Conservation (phyloP, 768 basidiomycete genomes). For the Mycena sanguinolenta region DNA sequence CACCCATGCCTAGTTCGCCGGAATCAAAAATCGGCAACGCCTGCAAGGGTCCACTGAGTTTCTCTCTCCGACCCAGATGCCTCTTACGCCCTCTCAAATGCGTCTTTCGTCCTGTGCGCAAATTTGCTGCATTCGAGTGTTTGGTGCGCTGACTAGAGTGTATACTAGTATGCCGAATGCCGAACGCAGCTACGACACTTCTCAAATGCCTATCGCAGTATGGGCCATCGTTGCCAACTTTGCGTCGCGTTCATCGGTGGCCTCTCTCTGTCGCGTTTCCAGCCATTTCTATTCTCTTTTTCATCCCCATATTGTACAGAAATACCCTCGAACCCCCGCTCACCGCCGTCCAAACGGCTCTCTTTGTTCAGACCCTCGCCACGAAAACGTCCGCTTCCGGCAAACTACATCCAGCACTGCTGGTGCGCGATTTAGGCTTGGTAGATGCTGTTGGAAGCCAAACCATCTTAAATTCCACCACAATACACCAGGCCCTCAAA, state of each 20-base stretch:
- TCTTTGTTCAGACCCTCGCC: slow-evolving; percentile 7
- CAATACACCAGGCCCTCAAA: too few relatives aligned
- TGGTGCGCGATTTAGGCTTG: background rate
- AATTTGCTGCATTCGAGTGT: too few relatives aligned
- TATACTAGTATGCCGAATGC: too few relatives aligned
- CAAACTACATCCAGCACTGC: background rate
- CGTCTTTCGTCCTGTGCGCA: too few relatives aligned
- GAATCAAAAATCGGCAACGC: too few relatives aligned
- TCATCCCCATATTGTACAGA: slow-evolving; percentile 12
- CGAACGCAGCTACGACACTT: too few relatives aligned
- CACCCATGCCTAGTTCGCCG: too few relatives aligned
- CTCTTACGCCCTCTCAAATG: too few relatives aligned
- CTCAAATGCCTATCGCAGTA: slow-evolving; percentile 1
- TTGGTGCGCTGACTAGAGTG: too few relatives aligned
- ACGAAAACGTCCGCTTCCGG: background rate
- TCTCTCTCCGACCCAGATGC: too few relatives aligned
- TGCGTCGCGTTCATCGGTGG: slow-evolving; percentile 14
- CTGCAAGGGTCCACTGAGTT: too few relatives aligned
- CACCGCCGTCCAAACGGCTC: slow-evolving; percentile 1
- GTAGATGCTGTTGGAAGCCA: background rate
- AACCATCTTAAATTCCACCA: too few relatives aligned
- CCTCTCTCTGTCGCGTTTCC: slow-evolving; percentile 25
- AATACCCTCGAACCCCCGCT: slow-evolving; percentile 12
- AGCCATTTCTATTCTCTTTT: background rate
- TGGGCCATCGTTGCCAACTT: slow-evolving; percentile 17